Conservation (phyloP, 345 rosid genomes). For the Firmiana major region DNA sequence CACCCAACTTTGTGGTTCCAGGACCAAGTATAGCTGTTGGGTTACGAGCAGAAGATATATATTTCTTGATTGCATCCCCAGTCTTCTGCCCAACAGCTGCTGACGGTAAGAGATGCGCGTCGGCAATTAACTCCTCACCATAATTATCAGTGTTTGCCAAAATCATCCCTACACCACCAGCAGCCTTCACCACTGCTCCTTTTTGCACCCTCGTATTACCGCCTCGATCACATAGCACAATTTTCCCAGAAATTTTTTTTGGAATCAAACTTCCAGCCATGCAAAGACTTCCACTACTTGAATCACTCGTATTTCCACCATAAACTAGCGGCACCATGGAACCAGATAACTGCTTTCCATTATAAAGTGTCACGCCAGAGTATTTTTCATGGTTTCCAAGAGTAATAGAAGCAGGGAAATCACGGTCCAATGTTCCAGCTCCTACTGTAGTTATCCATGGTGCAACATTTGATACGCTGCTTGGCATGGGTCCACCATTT, state of each 20-base stretch:
- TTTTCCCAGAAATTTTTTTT: constrained; percentile 43
- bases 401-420: constrained; percentile 48
- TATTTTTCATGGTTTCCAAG: constrained; percentile 44
- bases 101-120: constrained; percentile 52
- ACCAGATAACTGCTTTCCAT: constrained; percentile 31
- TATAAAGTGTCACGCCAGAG: constrained; percentile 44
- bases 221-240: constrained; percentile 59
- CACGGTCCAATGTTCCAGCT: constrained; percentile 62
- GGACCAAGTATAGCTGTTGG: constrained; percentile 37
- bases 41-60: constrained; percentile 25
- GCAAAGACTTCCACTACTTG: constrained; percentile 38
- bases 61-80: constrained; percentile 38
- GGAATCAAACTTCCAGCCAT: constrained; percentile 41
- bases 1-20: constrained; percentile 34
- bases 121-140: constrained; percentile 54
- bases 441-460: constrained; percentile 64
- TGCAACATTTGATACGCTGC: constrained; percentile 43
- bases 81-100: constrained; percentile 39
- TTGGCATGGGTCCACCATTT: constrained; percentile 44
- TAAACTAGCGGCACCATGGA: constrained; percentile 35
- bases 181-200: constrained; percentile 43
- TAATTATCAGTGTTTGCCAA: constrained; percentile 39
- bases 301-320: constrained; percentile 32
- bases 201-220: constrained; percentile 42
- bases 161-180: constrained; percentile 58